Evolutionary conservation across 495 filamentous ascomycete species (phyloP), one percentile per base, ranked within the genome.

Genomic region (Poronia punctata): DNA sequence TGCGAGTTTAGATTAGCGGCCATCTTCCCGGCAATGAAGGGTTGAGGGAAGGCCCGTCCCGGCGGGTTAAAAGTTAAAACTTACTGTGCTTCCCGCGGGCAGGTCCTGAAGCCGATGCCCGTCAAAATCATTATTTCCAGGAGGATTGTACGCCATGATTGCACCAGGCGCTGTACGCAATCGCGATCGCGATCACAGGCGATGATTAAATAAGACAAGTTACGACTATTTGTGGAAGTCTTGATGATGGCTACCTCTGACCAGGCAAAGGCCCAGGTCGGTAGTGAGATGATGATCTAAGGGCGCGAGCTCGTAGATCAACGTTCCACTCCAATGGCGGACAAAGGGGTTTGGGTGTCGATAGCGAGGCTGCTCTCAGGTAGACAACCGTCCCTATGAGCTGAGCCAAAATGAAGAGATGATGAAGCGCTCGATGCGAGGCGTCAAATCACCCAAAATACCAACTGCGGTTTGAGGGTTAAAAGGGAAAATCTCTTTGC

Each of bases 31-130:
- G 15, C 12, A 19, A 25, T 26, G 28, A 29, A 25, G 24, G 24
- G 24, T n/a, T 7, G 24, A 7, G 24, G 24, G n/a, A 27, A 7
- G n/a, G 19, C 37, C 43, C 43, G 24, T 6, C 29, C 1, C 28
- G 35, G 42, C 31, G 45, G n/a, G 53, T 56, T 48, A 39, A 31
- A 49, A 14, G 32, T 36, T 47, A 33, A 37, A 46, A 65, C 79
- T 62, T 72, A 85, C 82, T 50, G 63, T 65, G 54, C 63, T 69
- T 43, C 71, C 64, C n/a, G 69, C 62, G 40, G 74, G 74, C 32
- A 88, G 67, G 59, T 88, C 81, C 49, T 86, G 77, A 45, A 86
- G 64, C 29, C 67, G 73, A 59, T 85, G 80, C 41, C 73, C 75
- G 19, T 78, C 70, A 36, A 72, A 72, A 39, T 76, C 74, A 39